A percentile compares a stretch with the other conserved stretches of the same genome.
These are phyloP conservation scores for Pyrenophora graminea DNA, from an alignment of 2,329 filamentous ascomycete species.

Conservation along the genomic window DNA sequence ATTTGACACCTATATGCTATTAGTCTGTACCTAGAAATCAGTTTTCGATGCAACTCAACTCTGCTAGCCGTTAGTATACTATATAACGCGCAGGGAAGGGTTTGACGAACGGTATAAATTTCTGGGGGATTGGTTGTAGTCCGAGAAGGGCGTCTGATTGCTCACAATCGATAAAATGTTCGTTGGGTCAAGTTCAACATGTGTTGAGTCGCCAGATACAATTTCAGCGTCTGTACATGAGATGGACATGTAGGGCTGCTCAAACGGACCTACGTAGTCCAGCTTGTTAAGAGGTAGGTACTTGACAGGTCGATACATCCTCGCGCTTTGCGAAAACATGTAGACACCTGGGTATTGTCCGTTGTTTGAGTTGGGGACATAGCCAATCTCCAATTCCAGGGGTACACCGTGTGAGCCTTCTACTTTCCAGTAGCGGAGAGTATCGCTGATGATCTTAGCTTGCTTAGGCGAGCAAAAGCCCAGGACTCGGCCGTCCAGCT, in stretches of 20 bases:
- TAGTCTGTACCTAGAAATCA: too few species aligned
- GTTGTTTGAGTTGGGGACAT: slow-evolving; percentile 82
- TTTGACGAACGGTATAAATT: slow-evolving; percentile 78
- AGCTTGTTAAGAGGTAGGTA: slow-evolving; percentile 84
- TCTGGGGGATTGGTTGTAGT: slow-evolving; percentile 97
- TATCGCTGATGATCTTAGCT: slow-evolving; percentile 80
- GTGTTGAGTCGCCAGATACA: slow-evolving; percentile 83
- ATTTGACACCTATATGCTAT: slow-evolving; percentile 55
- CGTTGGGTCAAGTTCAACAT: slow-evolving; percentile 92
- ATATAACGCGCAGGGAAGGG: too few species aligned
- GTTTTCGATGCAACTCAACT: too few species aligned
- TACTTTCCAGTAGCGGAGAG: slow-evolving; percentile 93
- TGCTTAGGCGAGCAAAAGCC: slow-evolving; percentile 89
- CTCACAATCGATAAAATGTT: slow-evolving; percentile 97
- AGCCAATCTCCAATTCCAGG: slow-evolving; percentile 84
- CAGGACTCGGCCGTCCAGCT: slow-evolving; percentile 86
- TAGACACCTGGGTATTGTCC: slow-evolving; percentile 97
- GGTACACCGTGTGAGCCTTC: slow-evolving; percentile 81
- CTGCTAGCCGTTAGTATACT: too few species aligned
- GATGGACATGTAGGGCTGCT: slow-evolving; percentile 98
- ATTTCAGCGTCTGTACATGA: slow-evolving; percentile 88
- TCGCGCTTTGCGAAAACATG: slow-evolving; percentile 83
- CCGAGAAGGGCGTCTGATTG: slow-evolving; percentile 95
- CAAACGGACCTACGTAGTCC: slow-evolving; percentile 89
- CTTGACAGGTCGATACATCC: slow-evolving; percentile 87